Conservation (phyloP, 1,284 basidiomycete genomes). For the Cutaneotrichosporon cavernicola region DNA sequence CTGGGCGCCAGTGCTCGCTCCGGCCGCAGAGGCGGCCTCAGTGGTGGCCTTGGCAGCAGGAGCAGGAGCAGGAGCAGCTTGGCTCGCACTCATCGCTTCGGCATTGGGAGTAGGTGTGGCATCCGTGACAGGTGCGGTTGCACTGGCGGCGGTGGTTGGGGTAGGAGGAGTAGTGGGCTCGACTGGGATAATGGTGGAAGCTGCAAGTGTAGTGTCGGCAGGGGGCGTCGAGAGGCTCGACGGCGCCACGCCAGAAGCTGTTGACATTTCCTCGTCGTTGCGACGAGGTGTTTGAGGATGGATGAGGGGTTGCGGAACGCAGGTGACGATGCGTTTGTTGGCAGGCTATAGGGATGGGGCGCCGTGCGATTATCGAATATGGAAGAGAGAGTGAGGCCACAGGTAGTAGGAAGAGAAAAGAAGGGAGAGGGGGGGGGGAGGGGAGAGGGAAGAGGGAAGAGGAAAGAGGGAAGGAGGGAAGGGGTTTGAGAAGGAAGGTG, state of each 20-base stretch:
- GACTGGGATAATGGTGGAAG: slow-evolving; percentile 1
- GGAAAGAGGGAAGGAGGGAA: too few relatives aligned
- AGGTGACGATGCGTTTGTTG: slow-evolving; percentile 5
- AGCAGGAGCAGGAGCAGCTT: too few relatives aligned
- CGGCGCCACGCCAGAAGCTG: slow-evolving; percentile 20
- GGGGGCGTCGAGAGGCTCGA: not conserved
- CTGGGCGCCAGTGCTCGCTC: not conserved
- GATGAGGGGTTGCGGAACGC: slow-evolving; percentile 2
- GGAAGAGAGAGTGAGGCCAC: not conserved
- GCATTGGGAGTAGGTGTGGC: not conserved
- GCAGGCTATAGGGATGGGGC: not conserved
- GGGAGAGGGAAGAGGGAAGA: not conserved
- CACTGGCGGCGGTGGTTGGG: not conserved
- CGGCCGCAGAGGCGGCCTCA: not conserved
- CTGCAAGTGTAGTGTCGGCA: slow-evolving; percentile 3
- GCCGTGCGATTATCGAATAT: not conserved
- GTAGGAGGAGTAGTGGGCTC: slow-evolving; percentile 2
- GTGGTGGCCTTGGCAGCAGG: slow-evolving; percentile 1
- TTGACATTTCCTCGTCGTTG: slow-evolving; percentile 26
- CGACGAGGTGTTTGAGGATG: slow-evolving; percentile 14
- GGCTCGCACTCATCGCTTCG: not conserved
- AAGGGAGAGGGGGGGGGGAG: too few relatives aligned
- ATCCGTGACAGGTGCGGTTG: slow-evolving; percentile 7
- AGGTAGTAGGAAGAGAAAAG: not conserved
- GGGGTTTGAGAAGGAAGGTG: not conserved